Evolutionary conservation across 306 rosid species (phyloP), one percentile per base, ranked within the genome.

Genomic region (Medicago lupulina): DNA sequence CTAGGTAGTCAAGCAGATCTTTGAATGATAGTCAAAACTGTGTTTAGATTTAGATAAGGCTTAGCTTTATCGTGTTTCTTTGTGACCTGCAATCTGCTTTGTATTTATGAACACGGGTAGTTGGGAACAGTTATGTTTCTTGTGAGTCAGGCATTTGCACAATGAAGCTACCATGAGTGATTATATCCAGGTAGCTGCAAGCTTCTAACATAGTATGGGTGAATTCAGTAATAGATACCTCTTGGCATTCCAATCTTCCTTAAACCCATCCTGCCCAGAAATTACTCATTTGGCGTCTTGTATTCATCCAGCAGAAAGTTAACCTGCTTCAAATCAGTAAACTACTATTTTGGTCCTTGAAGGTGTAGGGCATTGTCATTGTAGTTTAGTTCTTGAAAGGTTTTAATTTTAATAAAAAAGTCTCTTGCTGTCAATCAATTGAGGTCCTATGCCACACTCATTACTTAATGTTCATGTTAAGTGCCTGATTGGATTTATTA

Each of bases 1-100:
- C 60, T 79, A 40, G 68, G 58, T 25, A 46, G 73, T 68, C 58
- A 46, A 46, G 73, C 7, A 25, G 59, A 68, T 46, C 21, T 31
- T 23, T 2, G 73, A 7, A 68, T 68, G 9, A 68, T 14, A 8
- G 58, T 68, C 15, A 43, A 21, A 46, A 46, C 41, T 47, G 15
- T 46, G 39, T 13, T 28, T 15, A 14, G 43, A 28, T 49, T 7
- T 28, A 28, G 23, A 15, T 49, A 14, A 67, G 41, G 25, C 21
- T 14, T 15, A n/a, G 74, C 14, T 67, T 67, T 21, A 13, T 44
- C 17, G 9, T 23, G 77, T 41, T 58, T 14, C 25, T 19, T 25
- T 58, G 21, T 2, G 43, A n/a, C 49, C 9, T 73, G 57, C 28
- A 41, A 58, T 73, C 41, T n/a, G 51, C 40, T 40, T 55, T 25